Conservation (phyloP, 2,329 filamentous ascomycete species). For the Sphaerostilbella broomeana region DNA sequence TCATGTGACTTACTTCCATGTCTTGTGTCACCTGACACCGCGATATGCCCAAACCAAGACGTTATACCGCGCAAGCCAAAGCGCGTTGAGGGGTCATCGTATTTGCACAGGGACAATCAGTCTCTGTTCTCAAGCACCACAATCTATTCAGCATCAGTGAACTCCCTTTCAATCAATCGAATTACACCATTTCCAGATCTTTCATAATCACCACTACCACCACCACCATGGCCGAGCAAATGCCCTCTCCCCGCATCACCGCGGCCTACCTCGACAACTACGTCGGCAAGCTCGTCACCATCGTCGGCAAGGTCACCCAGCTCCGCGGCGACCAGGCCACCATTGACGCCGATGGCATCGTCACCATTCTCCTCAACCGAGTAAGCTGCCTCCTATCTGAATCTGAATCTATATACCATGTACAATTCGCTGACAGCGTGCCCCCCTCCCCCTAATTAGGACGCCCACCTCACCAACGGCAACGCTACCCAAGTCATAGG, state of each 20-base stretch:
- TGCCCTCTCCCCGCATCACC: constrained; percentile 72
- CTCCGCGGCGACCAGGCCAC: constrained; percentile 74
- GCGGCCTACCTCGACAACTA: constrained; percentile 73
- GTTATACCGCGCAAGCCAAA: background rate
- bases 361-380: constrained; percentile 67
- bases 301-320: constrained; percentile 79
- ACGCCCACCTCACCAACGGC: constrained; percentile 61
- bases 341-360: constrained; percentile 71
- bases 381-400: too few species aligned
- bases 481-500: constrained; percentile 72
- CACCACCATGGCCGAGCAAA: constrained; percentile 56
- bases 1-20: constrained; percentile 1
- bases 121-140: too few species aligned
- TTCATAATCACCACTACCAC: too few species aligned
- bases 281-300: constrained; percentile 66
- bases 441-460: constrained; percentile 41
- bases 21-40: background rate
- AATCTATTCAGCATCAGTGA: too few species aligned
- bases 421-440: background rate
- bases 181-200: too few species aligned
- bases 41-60: too few species aligned
- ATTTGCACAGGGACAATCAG: too few species aligned
- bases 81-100: constrained; percentile 1
- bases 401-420: constrained; percentile 4
- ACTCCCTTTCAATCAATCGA: background rate